Base-by-base conservation (phyloP, 345 rosid species). In the Trapa incisa region DNA sequence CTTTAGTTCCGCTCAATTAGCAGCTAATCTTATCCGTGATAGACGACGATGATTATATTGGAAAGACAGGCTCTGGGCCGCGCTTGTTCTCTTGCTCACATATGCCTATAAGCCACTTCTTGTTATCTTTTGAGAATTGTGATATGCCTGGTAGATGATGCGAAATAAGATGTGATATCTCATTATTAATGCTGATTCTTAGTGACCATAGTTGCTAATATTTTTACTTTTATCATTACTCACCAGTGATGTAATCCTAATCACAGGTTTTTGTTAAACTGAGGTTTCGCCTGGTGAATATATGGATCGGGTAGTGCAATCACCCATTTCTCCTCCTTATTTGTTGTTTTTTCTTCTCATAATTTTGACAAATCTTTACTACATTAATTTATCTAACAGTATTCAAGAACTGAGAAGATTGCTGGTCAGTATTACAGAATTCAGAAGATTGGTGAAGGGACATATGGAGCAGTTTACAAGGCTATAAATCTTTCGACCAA, bases 391-490 rank as follows among this genome's bases (percentile, higher is more conserved):
- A 22, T 50, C 22, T 15, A 50, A 17, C 56, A 16, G 56, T 1
- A 50, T 15, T 29, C 2, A 50, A 15, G 17, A 10, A 50, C 6
- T 50, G 61, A 29, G 38, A 17, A 32, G 39, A 48, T 17, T 16
- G 50, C 9, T 29, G 66, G 76, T 58, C 81, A 91, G 99, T 93
- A 91, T 67, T 94, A 90, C 87, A 90, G 87, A 77, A 89, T 93
- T 52, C 96, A 88, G 86, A 93, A 90, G 84, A 90, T 93, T 36
- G 96, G 97, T 69, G 97, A 91, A 75, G 99, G 99, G 67, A 89
- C 96, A 14, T 88, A 87, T 73, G 97, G 99, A 37, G 97, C 87
- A 67, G 99, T 93, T 48, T 91, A 88, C 71, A 91, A 90, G 81
- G 99, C 97, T 65, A 82, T 89, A 10, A 89, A 93, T 68, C 92